phyloP scores from a whole-genome alignment of 495 filamentous ascomycete genomes.

The Choiromyces venosus region DNA sequence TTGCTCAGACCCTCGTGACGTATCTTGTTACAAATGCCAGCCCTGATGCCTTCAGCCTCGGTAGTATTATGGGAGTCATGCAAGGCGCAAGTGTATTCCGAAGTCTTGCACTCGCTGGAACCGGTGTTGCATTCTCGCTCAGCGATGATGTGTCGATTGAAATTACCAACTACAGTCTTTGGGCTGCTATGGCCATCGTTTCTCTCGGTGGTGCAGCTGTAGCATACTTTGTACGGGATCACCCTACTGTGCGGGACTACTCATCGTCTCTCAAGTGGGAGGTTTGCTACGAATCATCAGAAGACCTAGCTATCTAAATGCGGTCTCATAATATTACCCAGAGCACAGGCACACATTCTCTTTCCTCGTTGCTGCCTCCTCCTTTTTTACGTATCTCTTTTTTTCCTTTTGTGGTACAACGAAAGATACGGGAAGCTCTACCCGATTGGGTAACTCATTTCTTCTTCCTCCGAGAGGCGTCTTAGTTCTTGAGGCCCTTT shows the following conservation, averaged over 20 bases:
- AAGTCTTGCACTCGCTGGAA: constrained; percentile 47
- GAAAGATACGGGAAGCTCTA: not conserved
- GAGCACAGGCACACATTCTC: not conserved
- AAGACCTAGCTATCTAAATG: constrained; percentile 28
- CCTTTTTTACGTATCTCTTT: not conserved
- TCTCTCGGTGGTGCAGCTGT: constrained; percentile 44
- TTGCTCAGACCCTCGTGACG: constrained; percentile 45
- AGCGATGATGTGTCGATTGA: constrained; percentile 44
- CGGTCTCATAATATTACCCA: not conserved
- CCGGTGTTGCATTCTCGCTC: constrained; percentile 46
- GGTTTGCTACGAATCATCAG: constrained; percentile 45
- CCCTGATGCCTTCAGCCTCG: constrained; percentile 47
- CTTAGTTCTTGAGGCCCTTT: not conserved
- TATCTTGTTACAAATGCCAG: constrained; percentile 47
- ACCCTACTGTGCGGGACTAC: constrained; percentile 46
- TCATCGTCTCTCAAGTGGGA: constrained; percentile 47
- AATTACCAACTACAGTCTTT: constrained; percentile 44
- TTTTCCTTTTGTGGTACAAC: not conserved
- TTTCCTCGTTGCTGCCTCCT: not conserved
- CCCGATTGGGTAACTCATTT: not conserved
- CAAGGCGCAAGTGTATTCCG: constrained; percentile 46
- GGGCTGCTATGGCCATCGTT: constrained; percentile 44
- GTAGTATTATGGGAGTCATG: constrained; percentile 49
- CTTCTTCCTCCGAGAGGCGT: not conserved
- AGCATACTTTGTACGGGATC: constrained; percentile 47